These are phyloP conservation scores for Hypoxylon rickii DNA, from an alignment of 495 filamentous ascomycete genomes.

Conservation along the genomic window DNA sequence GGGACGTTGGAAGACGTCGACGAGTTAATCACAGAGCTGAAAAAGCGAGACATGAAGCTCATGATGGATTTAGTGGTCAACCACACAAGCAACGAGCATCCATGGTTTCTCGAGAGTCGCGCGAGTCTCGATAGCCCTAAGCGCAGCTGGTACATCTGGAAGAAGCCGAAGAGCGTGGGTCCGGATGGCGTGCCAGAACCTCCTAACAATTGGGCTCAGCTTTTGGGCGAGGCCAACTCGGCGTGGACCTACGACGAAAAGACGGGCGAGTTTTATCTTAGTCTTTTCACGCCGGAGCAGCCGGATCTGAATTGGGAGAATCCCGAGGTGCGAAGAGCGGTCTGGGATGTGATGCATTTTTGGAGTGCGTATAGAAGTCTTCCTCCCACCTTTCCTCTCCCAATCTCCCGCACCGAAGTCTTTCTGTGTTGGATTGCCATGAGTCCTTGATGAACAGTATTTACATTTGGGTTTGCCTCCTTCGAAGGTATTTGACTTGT, in stretches of 20 bases:
- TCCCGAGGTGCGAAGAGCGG: constrained; percentile 58
- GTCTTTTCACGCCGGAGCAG: constrained; percentile 61
- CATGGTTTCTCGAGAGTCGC: constrained; percentile 65
- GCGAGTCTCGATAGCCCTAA: constrained; percentile 56
- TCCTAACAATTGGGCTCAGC: constrained; percentile 66
- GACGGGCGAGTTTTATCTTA: constrained; percentile 64
- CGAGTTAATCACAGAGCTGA: constrained; percentile 56
- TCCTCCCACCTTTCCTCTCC: neutral
- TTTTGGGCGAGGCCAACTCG: constrained; percentile 59
- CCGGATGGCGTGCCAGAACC: constrained; percentile 56
- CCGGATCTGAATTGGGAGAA: constrained; percentile 72
- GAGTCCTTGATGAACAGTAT: too few species aligned
- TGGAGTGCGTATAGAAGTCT: constrained; percentile 44
- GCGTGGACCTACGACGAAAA: constrained; percentile 63
- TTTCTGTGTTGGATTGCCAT: too few species aligned
- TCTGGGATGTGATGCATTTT: constrained; percentile 63
- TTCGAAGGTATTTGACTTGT: neutral
- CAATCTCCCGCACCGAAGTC: neutral
- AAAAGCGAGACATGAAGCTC: constrained; percentile 64
- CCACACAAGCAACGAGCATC: constrained; percentile 65
- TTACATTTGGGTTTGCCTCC: too few species aligned
- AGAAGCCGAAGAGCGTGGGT: constrained; percentile 52
- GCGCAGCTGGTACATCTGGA: constrained; percentile 69
- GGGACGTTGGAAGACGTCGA: constrained; percentile 65
- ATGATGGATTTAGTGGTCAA: constrained; percentile 71